Conservation (phyloP, 805 yeast species). For the Isabelozyma pseudorhagii region DNA sequence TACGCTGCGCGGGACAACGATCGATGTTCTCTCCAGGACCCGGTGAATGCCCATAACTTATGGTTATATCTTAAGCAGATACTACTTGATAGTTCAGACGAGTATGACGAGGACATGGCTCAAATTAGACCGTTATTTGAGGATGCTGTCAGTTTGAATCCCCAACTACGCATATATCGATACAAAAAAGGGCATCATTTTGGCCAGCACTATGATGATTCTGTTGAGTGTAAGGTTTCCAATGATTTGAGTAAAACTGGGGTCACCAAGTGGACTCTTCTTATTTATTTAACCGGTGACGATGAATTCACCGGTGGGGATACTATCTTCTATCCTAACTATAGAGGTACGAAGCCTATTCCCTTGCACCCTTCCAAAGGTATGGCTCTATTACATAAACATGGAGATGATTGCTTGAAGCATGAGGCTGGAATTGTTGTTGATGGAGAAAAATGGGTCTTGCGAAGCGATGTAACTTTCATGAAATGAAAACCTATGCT, state of each 20-base stretch:
- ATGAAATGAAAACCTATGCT: background rate
- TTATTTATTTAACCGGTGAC: conserved; percentile 56
- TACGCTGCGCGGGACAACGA: conserved; percentile 62
- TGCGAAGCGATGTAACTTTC: conserved; percentile 51
- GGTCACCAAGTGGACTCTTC: conserved; percentile 55
- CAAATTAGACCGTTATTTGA: conserved; percentile 24
- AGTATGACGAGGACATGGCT: conserved; percentile 24
- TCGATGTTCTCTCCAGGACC: conserved; percentile 41
- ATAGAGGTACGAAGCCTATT: conserved; percentile 17
- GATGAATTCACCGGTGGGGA: conserved; percentile 59
- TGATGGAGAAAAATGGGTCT: conserved; percentile 58
- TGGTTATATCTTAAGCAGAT: conserved; percentile 42
- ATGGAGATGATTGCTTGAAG: conserved; percentile 60
- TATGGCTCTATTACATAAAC: conserved; percentile 59
- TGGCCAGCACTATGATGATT: conserved; percentile 60
- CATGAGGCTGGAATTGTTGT: conserved; percentile 56
- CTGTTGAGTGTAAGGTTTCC: conserved; percentile 31
- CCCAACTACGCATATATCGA: conserved; percentile 54
- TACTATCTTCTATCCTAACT: conserved; percentile 47
- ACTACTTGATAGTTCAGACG: conserved; percentile 20
- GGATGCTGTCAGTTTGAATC: conserved; percentile 48
- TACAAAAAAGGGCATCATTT: conserved; percentile 57
- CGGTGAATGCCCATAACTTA: conserved; percentile 30
- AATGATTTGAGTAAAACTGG: conserved; percentile 24
- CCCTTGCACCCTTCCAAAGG: conserved; percentile 51